phyloP scores from a whole-genome alignment of 768 basidiomycete genomes.

The Podaxis sp. region DNA sequence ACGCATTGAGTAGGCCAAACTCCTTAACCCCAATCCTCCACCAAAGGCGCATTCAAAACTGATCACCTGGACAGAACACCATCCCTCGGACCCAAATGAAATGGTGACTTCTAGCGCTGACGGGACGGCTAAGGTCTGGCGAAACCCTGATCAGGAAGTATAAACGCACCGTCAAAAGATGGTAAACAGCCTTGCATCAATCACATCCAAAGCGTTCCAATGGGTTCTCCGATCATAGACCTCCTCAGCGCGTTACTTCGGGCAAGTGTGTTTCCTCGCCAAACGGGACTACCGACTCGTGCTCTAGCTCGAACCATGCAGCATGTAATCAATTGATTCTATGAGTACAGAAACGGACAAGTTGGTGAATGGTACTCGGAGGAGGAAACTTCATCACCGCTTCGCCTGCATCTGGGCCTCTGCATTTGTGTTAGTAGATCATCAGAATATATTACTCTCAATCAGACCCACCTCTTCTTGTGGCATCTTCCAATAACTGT shows the following conservation, averaged over 20 bases:
- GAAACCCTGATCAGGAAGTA: constrained; percentile 34
- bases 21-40: constrained; percentile 71
- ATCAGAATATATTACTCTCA: not conserved
- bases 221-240: not conserved
- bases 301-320: not conserved
- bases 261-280: not conserved
- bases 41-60: constrained; percentile 79
- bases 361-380: not conserved
- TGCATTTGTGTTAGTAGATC: constrained; percentile 24
- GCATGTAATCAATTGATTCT: constrained; percentile 2
- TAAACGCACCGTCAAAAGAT: not conserved
- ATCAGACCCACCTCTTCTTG: constrained; percentile 73
- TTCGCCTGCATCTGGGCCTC: constrained; percentile 49
- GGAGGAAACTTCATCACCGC: constrained; percentile 25
- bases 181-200: not conserved
- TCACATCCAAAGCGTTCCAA: not conserved
- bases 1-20: constrained; percentile 54
- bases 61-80: constrained; percentile 91
- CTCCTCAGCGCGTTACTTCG: not conserved
- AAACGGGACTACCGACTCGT: not conserved
- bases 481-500: constrained; percentile 93
- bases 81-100: constrained; percentile 78
- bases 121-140: constrained; percentile 91
- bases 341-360: constrained; percentile 4
- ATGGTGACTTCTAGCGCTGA: constrained; percentile 90